Conservation (phyloP, 768 basidiomycete species). For the Leccinum olivaceopallidum region DNA sequence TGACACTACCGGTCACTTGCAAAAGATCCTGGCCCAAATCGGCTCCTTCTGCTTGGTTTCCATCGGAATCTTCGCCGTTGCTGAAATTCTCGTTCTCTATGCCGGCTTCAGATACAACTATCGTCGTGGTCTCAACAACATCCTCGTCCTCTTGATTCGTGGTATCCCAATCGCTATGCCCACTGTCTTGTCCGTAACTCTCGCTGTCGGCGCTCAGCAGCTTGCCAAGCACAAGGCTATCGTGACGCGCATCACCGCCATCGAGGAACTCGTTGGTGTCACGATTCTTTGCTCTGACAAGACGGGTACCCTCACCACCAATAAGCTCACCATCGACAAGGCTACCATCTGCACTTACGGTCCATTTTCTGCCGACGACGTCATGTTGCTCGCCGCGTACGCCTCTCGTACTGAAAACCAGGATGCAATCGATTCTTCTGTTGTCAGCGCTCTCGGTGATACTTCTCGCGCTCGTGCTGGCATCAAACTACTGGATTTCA, state of each 20-base stretch:
- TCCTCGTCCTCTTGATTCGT: slow-evolving; percentile 98
- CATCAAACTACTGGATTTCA: slow-evolving; percentile 97
- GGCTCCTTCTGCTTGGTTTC: slow-evolving; percentile 96
- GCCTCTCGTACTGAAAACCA: slow-evolving; percentile 99
- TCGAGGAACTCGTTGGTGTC: slow-evolving; percentile 97
- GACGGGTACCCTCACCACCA: slow-evolving; percentile 97
- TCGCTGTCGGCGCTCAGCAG: slow-evolving; percentile 98
- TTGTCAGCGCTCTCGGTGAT: slow-evolving; percentile 79
- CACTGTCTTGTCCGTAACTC: slow-evolving; percentile 95
- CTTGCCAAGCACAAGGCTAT: slow-evolving; percentile 99
- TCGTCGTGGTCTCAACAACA: slow-evolving; percentile 94
- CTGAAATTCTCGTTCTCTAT: slow-evolving; percentile 93
- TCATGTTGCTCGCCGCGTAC: slow-evolving; percentile 92
- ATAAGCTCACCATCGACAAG: slow-evolving; percentile 98
- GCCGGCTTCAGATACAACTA: slow-evolving; percentile 89
- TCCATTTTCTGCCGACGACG: slow-evolving; percentile 84
- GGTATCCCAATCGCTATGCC: slow-evolving; percentile 99
- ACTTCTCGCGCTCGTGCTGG: slow-evolving; percentile 76
- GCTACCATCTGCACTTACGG: slow-evolving; percentile 90
- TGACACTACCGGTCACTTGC: slow-evolving; percentile 97
- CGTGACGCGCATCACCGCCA: slow-evolving; percentile 99
- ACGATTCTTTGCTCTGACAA: slow-evolving; percentile 99
- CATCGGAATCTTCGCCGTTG: slow-evolving; percentile 93
- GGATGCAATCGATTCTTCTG: slow-evolving; percentile 93
- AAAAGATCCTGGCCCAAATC: slow-evolving; percentile 97